A percentile compares a stretch with the other conserved stretches of the same genome.
Evolutionary conservation across 352 stramenopile genomes (phyloP).

Genomic region (Phytophthora pini): DNA sequence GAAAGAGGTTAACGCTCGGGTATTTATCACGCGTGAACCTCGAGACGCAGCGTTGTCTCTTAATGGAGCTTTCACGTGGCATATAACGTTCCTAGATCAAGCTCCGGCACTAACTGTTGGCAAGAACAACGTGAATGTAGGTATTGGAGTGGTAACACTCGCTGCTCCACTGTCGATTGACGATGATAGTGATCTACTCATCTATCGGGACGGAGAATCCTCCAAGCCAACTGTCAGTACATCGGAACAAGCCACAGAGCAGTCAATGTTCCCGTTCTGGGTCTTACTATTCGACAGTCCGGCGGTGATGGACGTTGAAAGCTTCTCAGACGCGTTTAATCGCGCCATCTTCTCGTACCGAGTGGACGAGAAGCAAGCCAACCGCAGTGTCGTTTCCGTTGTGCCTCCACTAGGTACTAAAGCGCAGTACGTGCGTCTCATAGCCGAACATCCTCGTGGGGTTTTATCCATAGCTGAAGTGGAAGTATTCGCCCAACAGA

Average conservation of each 20-base stretch:
- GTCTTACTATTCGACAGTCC: slow-evolving; percentile 76
- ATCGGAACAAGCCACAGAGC: slow-evolving; percentile 16
- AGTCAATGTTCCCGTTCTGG: slow-evolving; percentile 82
- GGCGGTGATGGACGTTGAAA: slow-evolving; percentile 63
- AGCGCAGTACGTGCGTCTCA: slow-evolving; percentile 72
- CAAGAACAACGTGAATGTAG: slow-evolving; percentile 48
- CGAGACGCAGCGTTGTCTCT: slow-evolving; percentile 30
- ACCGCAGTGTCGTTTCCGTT: slow-evolving; percentile 46
- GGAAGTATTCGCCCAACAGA: slow-evolving; percentile 67
- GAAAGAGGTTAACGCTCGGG: slow-evolving; percentile 25
- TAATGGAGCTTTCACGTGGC: slow-evolving; percentile 69
- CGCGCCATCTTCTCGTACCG: slow-evolving; percentile 56
- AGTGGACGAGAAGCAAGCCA: slow-evolving; percentile 33
- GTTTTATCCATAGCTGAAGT: slow-evolving; percentile 77
- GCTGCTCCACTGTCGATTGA: slow-evolving; percentile 44
- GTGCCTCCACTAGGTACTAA: slow-evolving; percentile 50
- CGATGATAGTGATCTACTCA: slow-evolving; percentile 49
- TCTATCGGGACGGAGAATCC: slow-evolving; percentile 41
- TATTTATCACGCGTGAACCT: slow-evolving; percentile 63
- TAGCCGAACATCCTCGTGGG: slow-evolving; percentile 46
- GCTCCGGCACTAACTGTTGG: slow-evolving; percentile 35
- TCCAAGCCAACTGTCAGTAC: slow-evolving; percentile 21
- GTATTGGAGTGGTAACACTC: slow-evolving; percentile 43
- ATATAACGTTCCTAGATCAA: slow-evolving; percentile 64
- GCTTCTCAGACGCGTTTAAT: slow-evolving; percentile 54